Base-by-base conservation (phyloP, 257 asterid species). In the Sherardia arvensis region DNA sequence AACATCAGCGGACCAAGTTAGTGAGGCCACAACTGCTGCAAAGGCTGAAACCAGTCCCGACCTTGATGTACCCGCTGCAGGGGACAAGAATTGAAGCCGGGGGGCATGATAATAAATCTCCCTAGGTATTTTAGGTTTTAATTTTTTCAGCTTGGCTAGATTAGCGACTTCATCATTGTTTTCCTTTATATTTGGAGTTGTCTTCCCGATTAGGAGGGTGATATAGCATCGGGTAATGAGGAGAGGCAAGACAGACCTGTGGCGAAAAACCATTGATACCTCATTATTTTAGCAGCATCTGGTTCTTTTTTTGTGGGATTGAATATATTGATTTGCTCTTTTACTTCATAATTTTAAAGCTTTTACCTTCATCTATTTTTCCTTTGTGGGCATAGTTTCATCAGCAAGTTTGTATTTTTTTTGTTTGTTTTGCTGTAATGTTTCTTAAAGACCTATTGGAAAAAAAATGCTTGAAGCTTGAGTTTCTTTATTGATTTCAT, bases 11-110 rank as follows among this genome's bases (percentile, higher is more conserved):
- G 45, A 47, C 59, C 60, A 59, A 15, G 63, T 38, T 11, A 51
- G 18, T 21, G 49, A 56, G 51, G 21, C 51, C 51, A 43, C 51
- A 43, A 20, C 51, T 15, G 29, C 26, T 53, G 48, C n/a, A 32
- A 36, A 43, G 1, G 43, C 56, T 8, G 56, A 60, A 34, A 60
- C 66, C 21, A 70, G 63, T 26, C 62, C 65, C 7, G 74, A 71
- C 28, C 66, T n/a, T n/a, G n/a, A n/a, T n/a, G n/a, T 58, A 45
- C 59, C 53, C 26, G 58, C 53, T 25, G 58, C 32, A 43, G 55
- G 53, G 66, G 20, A 53, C 32, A 38, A 62, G 56, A 43, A 38
- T 66, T 43, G 67, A 53, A 59, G 49, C 21, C 51, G n/a, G 23
- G 32, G 10, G 65, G 34, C 20, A 30, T 66, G 32, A 29, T 29